Percentiles rank a stretch among this genome's conserved stretches.
These are phyloP conservation scores for Mycena vitilis DNA, from an alignment of 768 basidiomycete species.

Conservation along the genomic window DNA sequence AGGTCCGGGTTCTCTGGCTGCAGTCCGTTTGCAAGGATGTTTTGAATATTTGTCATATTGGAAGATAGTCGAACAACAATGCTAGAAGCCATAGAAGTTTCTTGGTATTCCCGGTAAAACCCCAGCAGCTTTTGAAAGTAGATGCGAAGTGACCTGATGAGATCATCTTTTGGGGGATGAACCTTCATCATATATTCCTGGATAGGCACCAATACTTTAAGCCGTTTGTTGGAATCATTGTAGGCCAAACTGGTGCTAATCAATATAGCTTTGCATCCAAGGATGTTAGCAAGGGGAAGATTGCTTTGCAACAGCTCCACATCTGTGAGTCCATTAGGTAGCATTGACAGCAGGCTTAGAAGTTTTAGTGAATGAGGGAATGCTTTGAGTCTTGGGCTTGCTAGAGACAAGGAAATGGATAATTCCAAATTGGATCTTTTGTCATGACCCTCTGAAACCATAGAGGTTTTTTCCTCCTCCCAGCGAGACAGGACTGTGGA, in stretches of 20 bases:
- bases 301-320: neutral
- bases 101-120: too few species aligned
- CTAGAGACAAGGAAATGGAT: neutral
- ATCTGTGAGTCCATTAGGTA: constrained; percentile 4
- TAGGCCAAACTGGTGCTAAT: neutral
- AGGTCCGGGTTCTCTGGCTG: neutral
- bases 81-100: neutral
- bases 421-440: neutral
- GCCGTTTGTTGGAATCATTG: neutral
- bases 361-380: neutral
- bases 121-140: neutral
- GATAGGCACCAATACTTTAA: neutral
- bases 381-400: neutral
- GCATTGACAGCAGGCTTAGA: constrained; percentile 4
- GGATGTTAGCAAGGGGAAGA: neutral
- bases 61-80: neutral
- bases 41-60: constrained; percentile 1
- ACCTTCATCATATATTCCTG: neutral
- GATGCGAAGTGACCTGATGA: neutral
- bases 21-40: neutral
- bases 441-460: neutral
- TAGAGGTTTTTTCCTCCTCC: neutral
- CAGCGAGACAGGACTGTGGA: neutral
- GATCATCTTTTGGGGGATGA: neutral
- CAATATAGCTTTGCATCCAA: neutral